Base-by-base conservation (phyloP, 2,329 filamentous ascomycete species). In the Hansfordia pulvinata region DNA sequence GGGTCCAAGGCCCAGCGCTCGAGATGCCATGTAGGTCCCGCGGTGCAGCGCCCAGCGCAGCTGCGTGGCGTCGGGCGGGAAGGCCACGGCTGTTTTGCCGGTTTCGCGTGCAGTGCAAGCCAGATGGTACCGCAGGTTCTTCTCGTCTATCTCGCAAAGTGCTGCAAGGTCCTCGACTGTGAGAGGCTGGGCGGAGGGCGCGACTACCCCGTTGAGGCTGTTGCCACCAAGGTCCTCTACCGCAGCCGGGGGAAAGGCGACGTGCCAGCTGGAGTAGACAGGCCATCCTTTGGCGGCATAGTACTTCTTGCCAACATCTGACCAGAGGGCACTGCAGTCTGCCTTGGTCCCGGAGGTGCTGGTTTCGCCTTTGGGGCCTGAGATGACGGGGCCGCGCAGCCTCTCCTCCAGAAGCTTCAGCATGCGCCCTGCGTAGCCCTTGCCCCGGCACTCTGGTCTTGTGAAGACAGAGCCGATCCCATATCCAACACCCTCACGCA, bases 381-480 rank as follows among this genome's bases (percentile, higher is more conserved):
- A n/a, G n/a, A n/a, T n/a, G n/a, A n/a, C n/a, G n/a, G n/a, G n/a
- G n/a, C n/a, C n/a, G n/a, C n/a, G n/a, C n/a, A n/a, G n/a, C 3
- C 30, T 29, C 8, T 30, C 9, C 8, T 20, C 19, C 13, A 19
- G 17, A 23, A 2, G 13, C 12, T 27, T 49, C 49, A 86, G 67
- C 76, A 90, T 86, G 29, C 76, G 64, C 30, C 65, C 68, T 1
- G 82, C 84, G 52, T 93, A 93, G 12, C 82, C 79, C 37, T 64
- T 66, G 4, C 78, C 75, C 30, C 83, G 57, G 47, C 71, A 71
- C 40, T 70, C 59, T 1, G 69, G 64, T 20, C 72, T 65, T 4
- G 76, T 84, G 47, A 76, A 90, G n/a, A 92, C 84, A 33, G 76
- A 82, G 10, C 75, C 81, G 30, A 92, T 67, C 5, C 79, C 84